These are phyloP conservation scores for Linum tenue DNA, from an alignment of 345 rosid genomes.

Conservation along the genomic window DNA sequence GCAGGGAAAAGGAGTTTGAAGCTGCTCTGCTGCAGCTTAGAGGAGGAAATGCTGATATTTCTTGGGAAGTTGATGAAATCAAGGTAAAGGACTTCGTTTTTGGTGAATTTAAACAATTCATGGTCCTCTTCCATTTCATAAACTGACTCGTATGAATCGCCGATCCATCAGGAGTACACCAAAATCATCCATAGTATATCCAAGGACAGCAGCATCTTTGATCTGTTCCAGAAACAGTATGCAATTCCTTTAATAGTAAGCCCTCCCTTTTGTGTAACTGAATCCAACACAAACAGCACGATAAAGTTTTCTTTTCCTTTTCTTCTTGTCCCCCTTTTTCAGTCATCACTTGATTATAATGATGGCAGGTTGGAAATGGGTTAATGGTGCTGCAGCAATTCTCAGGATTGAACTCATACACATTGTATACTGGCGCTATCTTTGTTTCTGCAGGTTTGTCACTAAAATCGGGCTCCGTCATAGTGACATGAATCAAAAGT, in stretches of 20 bases:
- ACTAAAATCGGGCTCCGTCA: neutral
- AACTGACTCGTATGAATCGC: neutral
- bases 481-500: neutral
- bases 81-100: constrained; percentile 15
- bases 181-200: neutral
- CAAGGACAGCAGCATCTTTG: neutral
- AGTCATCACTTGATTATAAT: neutral
- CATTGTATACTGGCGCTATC: neutral
- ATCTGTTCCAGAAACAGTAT: constrained; percentile 1
- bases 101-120: too few relatives aligned
- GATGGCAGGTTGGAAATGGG: neutral
- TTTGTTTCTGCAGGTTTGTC: neutral
- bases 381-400: constrained; percentile 1
- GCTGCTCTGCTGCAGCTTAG: constrained; percentile 29
- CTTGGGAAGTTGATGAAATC: constrained; percentile 34
- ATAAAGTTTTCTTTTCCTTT: neutral
- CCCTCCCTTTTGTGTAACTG: neutral
- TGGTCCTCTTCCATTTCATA: neutral
- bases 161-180: neutral
- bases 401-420: neutral
- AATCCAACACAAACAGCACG: too few relatives aligned
- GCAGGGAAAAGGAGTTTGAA: constrained; percentile 31
- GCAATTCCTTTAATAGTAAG: neutral
- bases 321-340: neutral
- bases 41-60: constrained; percentile 35